Conservation (phyloP, 2,329 filamentous ascomycete species). For the Magnaporthiopsis rhizophila region DNA sequence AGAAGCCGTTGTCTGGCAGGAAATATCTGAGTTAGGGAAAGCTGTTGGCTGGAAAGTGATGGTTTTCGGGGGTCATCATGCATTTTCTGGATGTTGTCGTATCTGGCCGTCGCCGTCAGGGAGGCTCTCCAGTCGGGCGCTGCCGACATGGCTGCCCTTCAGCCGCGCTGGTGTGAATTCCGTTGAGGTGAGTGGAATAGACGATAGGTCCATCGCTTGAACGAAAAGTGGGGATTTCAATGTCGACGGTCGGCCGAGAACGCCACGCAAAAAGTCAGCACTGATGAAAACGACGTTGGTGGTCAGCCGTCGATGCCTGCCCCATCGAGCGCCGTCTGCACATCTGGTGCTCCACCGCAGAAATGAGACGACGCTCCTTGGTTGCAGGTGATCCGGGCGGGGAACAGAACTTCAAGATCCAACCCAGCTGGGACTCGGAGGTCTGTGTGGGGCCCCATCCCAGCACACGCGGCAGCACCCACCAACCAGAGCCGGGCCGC, state of each 20-base stretch:
- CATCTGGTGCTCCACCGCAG: background rate
- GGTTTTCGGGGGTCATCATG: constrained; percentile 28
- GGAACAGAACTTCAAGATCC: background rate
- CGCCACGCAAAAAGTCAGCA: background rate
- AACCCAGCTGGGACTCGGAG: background rate
- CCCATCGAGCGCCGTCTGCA: too few relatives aligned
- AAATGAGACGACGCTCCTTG: background rate
- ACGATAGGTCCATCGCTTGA: too few relatives aligned
- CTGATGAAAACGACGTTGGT: too few relatives aligned
- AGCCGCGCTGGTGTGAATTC: background rate
- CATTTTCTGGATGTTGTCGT: constrained; percentile 56
- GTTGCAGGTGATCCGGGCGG: background rate
- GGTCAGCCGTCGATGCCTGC: background rate
- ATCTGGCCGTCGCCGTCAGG: constrained; percentile 51
- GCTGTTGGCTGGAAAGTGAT: background rate
- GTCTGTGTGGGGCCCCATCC: background rate
- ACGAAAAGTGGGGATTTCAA: too few relatives aligned
- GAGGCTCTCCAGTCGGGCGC: constrained; percentile 37
- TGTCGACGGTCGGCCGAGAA: too few relatives aligned
- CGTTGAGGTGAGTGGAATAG: too few relatives aligned
- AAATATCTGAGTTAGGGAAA: constrained; percentile 9
- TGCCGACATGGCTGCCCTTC: background rate
- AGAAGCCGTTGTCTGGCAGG: constrained; percentile 11
- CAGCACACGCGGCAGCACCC: too few relatives aligned
- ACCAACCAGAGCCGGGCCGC: too few relatives aligned